These are phyloP conservation scores for Cyclostephanos tholiformis DNA, from an alignment of 108 stramenopile genomes.

Conservation along the genomic window DNA sequence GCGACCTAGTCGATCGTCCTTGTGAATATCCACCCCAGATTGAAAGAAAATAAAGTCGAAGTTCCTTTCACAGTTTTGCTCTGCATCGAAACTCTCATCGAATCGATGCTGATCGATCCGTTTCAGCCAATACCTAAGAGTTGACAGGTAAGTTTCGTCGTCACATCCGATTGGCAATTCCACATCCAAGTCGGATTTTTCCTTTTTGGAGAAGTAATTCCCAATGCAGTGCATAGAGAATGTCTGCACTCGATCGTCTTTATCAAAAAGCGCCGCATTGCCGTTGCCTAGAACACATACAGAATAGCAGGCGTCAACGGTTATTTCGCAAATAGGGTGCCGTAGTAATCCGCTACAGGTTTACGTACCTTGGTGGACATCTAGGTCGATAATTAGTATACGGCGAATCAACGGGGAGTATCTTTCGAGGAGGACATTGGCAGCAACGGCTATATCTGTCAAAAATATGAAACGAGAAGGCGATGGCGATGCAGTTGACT, in stretches of 20 bases:
- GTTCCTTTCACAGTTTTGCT: conserved; percentile 10
- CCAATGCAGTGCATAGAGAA: conserved; percentile 82
- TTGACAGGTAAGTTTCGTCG: conserved; percentile 77
- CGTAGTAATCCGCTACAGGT: neutral
- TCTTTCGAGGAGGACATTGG: conserved; percentile 75
- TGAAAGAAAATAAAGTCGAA: conserved; percentile 86
- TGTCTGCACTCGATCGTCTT: conserved; percentile 61
- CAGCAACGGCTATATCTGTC: conserved; percentile 87
- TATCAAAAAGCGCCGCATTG: conserved; percentile 82
- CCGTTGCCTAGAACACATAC: conserved; percentile 56
- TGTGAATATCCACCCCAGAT: conserved; percentile 85
- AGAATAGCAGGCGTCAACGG: neutral
- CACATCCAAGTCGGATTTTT: conserved; percentile 78
- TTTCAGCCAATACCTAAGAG: conserved; percentile 73
- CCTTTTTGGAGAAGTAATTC: conserved; percentile 85
- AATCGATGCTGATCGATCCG: conserved; percentile 47
- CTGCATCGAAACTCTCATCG: conserved; percentile 12
- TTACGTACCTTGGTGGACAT: conserved; percentile 87
- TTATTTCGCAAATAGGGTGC: neutral
- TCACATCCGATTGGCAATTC: conserved; percentile 73
- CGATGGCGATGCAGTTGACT: neutral
- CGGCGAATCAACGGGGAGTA: conserved; percentile 53
- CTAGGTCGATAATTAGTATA: conserved; percentile 87
- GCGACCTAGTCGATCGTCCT: conserved; percentile 79
- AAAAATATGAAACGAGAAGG: neutral